Evolutionary conservation across 495 filamentous ascomycete genomes (phyloP), one percentile per base, ranked within the genome.

Genomic region (Terfezia boudieri): DNA sequence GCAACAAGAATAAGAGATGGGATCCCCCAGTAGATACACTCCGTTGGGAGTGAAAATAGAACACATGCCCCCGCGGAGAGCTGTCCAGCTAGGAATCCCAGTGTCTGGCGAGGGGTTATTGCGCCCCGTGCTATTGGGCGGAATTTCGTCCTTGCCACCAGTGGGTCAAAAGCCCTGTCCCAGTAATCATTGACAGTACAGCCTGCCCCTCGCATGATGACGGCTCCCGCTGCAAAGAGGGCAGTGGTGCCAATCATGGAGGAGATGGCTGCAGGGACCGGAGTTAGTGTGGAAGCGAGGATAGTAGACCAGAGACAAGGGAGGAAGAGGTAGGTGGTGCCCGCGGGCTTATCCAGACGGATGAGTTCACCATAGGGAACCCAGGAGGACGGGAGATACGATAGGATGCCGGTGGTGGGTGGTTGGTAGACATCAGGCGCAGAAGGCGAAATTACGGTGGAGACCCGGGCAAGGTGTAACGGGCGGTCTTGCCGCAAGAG

Each of bases 161-260:
- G 77, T 20, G 82, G 84, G 67, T 98, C 90, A 16, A 98, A 76
- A 61, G 93, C 82, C 58, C 85, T 79, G 69, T 96, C 90, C 88
- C 86, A 94, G 49, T 96, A 75, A 65, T 98, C 90, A 68, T 98
- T 96, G 70, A 98, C 90, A 36, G 90, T 82, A 68, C 90, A 98
- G 14, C 90, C 90, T n/a, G 90, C 90, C 35, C 90, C 87, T 53
- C 90, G 85, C 90, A 98, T 96, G 61, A 95, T 80, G 56, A 95
- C 64, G 2, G 90, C 88, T 43, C 90, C 90, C 9, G 76, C 69
- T 64, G 90, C 80, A 72, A 98, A 98, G 53, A 94, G 78, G 2
- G 77, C 68, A 2, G 74, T 73, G 2, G 84, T 92, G 49, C 72
- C 67, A 36, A 82, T 10, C 14, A 84, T 74, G 9, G 76, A 64